Base-by-base conservation (phyloP, 352 stramenopile species). In the Globisporangium ultimum region DNA sequence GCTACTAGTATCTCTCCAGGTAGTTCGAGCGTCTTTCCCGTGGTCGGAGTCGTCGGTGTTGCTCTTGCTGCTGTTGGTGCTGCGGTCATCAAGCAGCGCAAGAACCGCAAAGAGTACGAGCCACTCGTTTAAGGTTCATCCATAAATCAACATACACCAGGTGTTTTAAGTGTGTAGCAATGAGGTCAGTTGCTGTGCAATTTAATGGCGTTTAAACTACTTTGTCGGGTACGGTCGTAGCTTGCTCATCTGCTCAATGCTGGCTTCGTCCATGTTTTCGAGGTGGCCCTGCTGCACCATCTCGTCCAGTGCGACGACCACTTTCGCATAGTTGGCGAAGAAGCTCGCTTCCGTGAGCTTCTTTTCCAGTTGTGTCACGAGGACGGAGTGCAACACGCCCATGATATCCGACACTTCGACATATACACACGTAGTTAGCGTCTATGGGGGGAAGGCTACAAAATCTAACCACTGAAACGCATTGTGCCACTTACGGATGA, bases 301-400 rank as follows among this genome's bases (percentile, higher is more conserved):
- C 54, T 91, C 79, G 63, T 88, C 82, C 40, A 91, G 50, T 20
- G 73, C 74, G 1, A 83, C 78, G 15, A 89, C 74, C 9, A 89
- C 73, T 28, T 86, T 82, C 46, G 77, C 70, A 52, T 91, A 86
- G 45, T 88, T 84, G 6, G 72, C 59, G 22, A 89, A 18, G 3
- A 89, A 55, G 48, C 70, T 80, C 15, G 61, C 36, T 61, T 91
- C 78, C 1, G 77, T 89, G 52, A 81, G 69, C 60, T 87, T 88
- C 61, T 89, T 88, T 55, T 90, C 80, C 46, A 89, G 65, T 55
- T 89, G 78, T 10, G 74, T 77, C 36, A 62, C 61, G 9, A 88
- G 54, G 24, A 89, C 74, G 1, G 72, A 68, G 36, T 82, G 66
- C 32, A 88, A 42, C 14, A 84, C 61, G 17, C 43, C 57, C 61